phyloP scores from a whole-genome alignment of 768 basidiomycete species.

The Albatrellus ellisii region DNA sequence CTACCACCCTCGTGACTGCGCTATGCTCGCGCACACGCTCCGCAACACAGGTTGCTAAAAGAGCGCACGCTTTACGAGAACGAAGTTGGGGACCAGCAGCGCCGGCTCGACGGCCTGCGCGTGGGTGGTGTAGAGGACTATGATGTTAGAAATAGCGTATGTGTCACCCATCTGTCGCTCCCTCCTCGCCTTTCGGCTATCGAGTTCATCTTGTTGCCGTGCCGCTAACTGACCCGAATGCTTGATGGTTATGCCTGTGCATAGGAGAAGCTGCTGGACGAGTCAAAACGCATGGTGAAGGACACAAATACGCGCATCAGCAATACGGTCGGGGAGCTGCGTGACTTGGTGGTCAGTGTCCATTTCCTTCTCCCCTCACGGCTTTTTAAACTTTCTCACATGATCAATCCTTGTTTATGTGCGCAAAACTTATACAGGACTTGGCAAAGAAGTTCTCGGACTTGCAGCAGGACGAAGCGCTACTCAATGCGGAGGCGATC shows the following conservation, averaged over 20 bases:
- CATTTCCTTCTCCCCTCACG: constrained; percentile 3
- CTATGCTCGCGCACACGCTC: too few species aligned
- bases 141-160: constrained; percentile 64
- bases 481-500: constrained; percentile 38
- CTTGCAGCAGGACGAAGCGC: constrained; percentile 21
- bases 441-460: constrained; percentile 30
- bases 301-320: constrained; percentile 50
- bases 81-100: constrained; percentile 46
- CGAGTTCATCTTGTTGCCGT: not conserved
- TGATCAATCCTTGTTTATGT: too few species aligned
- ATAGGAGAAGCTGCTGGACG: too few species aligned
- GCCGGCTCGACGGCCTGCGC: constrained; percentile 45
- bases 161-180: too few species aligned
- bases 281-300: constrained; percentile 67
- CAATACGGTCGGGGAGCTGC: constrained; percentile 47
- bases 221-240: constrained; percentile 6
- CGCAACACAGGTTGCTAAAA: constrained; percentile 27
- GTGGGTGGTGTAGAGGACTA: constrained; percentile 50
- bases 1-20: too few species aligned
- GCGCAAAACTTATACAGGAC: too few species aligned
- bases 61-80: constrained; percentile 53
- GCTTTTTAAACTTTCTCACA: not conserved
- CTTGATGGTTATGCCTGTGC: too few species aligned
- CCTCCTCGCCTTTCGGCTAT: not conserved
- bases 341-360: constrained; percentile 50